Conservation (phyloP, 441 rosid genomes). For the Manihot esculenta region DNA sequence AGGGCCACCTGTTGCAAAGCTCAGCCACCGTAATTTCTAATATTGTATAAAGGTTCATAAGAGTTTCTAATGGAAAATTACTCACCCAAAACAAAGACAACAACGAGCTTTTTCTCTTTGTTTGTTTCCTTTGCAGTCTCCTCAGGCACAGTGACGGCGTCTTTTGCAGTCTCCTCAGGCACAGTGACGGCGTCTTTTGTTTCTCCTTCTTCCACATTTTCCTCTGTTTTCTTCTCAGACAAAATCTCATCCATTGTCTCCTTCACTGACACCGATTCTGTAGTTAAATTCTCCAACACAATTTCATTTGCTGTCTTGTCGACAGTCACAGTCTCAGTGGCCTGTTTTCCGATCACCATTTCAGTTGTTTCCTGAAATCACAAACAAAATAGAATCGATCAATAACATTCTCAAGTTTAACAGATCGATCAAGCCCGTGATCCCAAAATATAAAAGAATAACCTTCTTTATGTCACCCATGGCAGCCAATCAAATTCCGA, state of each 20-base stretch:
- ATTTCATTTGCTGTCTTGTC: background rate
- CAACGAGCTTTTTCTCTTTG: constrained; percentile 53
- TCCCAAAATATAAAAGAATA: background rate
- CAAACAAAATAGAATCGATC: background rate
- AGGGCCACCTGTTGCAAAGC: constrained; percentile 52
- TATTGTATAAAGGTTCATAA: too few relatives aligned
- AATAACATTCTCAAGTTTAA: too few relatives aligned
- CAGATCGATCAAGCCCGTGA: too few relatives aligned
- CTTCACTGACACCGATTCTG: background rate
- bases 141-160: background rate
- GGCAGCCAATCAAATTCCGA: too few relatives aligned
- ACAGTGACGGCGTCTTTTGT: constrained; percentile 9
- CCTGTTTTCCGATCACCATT: background rate
- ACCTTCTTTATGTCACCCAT: background rate
- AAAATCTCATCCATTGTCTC: background rate
- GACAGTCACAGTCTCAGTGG: too few relatives aligned
- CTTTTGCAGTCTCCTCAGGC: constrained; percentile 8
- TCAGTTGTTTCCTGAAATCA: background rate
- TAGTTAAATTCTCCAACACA: background rate
- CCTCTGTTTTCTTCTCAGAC: background rate
- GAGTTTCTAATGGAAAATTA: background rate
- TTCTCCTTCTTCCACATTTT: background rate
- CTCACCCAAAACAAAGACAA: constrained; percentile 79
- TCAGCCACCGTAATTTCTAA: too few relatives aligned
- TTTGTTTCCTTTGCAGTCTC: constrained; percentile 26